These are phyloP conservation scores for Phytophthora agathidicida DNA, from an alignment of 352 stramenopile species.

Conservation along the genomic window DNA sequence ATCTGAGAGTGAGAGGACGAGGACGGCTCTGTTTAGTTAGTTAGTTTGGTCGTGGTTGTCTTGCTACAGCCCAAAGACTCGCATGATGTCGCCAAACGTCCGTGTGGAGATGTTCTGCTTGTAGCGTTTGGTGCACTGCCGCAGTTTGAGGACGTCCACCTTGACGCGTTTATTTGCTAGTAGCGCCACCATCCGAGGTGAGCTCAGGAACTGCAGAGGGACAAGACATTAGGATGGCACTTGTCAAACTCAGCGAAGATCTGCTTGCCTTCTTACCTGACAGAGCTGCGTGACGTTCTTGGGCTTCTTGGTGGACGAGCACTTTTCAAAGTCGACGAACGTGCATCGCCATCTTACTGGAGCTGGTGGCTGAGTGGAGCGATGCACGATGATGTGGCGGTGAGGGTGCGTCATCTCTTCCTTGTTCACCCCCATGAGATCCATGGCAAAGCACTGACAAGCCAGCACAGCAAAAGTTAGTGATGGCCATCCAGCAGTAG, in stretches of 20 bases:
- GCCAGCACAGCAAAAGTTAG: neutral
- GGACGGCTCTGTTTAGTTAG: too few species aligned
- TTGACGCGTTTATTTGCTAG: constrained; percentile 49
- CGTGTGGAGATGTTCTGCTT: constrained; percentile 51
- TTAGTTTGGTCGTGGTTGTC: neutral
- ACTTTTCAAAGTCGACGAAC: constrained; percentile 86
- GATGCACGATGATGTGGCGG: constrained; percentile 68
- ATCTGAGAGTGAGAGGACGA: constrained; percentile 28
- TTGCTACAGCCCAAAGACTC: constrained; percentile 48
- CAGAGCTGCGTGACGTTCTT: constrained; percentile 85
- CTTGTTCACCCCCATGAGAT: constrained; percentile 80
- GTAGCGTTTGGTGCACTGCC: constrained; percentile 70
- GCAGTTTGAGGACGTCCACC: constrained; percentile 49
- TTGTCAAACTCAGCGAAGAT: too few species aligned
- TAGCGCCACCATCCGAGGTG: constrained; percentile 60
- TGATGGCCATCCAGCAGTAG: too few species aligned
- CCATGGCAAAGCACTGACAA: constrained; percentile 70
- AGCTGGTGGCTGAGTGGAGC: constrained; percentile 9
- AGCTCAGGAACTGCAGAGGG: constrained; percentile 62
- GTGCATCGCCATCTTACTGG: constrained; percentile 48
- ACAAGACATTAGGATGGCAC: neutral
- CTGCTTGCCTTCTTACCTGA: constrained; percentile 40
- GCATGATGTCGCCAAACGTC: constrained; percentile 50
- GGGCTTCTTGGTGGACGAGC: constrained; percentile 60
- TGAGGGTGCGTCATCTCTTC: constrained; percentile 85